These are phyloP conservation scores for Triglochin maritima DNA, from an alignment of 106 monocot species.

Conservation along the genomic window DNA sequence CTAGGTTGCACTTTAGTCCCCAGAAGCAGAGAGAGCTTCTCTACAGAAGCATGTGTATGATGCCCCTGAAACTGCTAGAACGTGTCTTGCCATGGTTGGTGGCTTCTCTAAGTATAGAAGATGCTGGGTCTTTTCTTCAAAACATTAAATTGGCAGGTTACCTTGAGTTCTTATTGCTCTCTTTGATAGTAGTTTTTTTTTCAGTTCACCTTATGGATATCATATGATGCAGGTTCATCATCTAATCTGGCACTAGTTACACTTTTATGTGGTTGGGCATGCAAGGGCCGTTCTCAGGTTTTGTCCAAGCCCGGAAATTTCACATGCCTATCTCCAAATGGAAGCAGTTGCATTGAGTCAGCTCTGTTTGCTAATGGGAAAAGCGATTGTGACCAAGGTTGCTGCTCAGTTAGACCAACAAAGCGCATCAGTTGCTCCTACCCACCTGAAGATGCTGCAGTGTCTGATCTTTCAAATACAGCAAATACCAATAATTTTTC, in stretches of 20 bases:
- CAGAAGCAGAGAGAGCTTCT: conserved; percentile 77
- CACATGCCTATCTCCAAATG: conserved; percentile 42
- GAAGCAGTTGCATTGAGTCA: conserved; percentile 6
- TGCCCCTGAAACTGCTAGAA: conserved; percentile 91
- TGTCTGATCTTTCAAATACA: conserved; percentile 8
- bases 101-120: conserved; percentile 52
- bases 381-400: conserved; percentile 12
- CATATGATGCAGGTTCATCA: conserved; percentile 54
- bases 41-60: conserved; percentile 71
- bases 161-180: conserved; percentile 4
- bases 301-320: conserved; percentile 41
- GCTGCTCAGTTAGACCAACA: conserved; percentile 32
- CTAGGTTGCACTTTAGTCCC: conserved; percentile 65
- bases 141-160: conserved; percentile 89
- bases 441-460: conserved; percentile 14
- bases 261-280: conserved; percentile 97
- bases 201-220: not conserved
- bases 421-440: conserved; percentile 35
- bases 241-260: conserved; percentile 71
- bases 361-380: conserved; percentile 23
- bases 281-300: conserved; percentile 68
- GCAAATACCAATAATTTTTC: not conserved
- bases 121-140: conserved; percentile 67
- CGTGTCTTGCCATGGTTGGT: conserved; percentile 96
- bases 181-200: not conserved